Evolutionary conservation across 192 early-diverging fungal genomes (phyloP).

Genomic region (Gaertneriomyces semiglobifer): DNA sequence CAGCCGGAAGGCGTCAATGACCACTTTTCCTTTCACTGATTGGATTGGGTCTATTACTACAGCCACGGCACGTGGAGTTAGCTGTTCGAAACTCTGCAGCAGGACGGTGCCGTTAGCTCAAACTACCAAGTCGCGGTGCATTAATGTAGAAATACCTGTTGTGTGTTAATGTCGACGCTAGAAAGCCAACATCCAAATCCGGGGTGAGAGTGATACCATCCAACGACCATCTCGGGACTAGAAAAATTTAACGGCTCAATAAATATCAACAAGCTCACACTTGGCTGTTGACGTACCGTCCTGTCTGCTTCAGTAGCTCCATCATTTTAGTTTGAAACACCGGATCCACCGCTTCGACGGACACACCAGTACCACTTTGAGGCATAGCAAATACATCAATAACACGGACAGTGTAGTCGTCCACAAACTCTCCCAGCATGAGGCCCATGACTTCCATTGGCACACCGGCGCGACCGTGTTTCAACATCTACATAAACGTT

Average conservation of each 20-base stretch:
- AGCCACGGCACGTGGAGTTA: constrained; percentile 92
- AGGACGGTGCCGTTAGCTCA: neutral
- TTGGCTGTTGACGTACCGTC: constrained; percentile 55
- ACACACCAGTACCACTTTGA: constrained; percentile 97
- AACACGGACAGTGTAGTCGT: constrained; percentile 98
- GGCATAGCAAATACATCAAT: constrained; percentile 99
- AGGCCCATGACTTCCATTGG: constrained; percentile 99
- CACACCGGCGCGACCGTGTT: constrained; percentile 86
- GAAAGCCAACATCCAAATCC: constrained; percentile 99
- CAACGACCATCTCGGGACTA: constrained; percentile 97
- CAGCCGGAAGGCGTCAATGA: constrained; percentile 98
- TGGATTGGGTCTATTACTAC: constrained; percentile 99
- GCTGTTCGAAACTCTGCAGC: constrained; percentile 80
- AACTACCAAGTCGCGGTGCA: neutral
- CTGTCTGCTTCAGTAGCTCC: constrained; percentile 99
- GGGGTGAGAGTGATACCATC: constrained; percentile 99
- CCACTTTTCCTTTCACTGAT: constrained; percentile 99
- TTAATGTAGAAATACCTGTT: constrained; percentile 64
- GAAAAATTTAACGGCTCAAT: constrained; percentile 5
- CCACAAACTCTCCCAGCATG: constrained; percentile 99
- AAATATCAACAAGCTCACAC: constrained; percentile 1
- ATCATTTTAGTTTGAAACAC: constrained; percentile 99
- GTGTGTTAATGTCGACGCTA: constrained; percentile 98
- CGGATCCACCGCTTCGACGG: constrained; percentile 98
- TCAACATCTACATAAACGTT: constrained; percentile 26